Percentiles rank a stretch among this genome's conserved stretches.
phyloP scores from a whole-genome alignment of 305 asterid genomes.

The Coffea humblotiana region DNA sequence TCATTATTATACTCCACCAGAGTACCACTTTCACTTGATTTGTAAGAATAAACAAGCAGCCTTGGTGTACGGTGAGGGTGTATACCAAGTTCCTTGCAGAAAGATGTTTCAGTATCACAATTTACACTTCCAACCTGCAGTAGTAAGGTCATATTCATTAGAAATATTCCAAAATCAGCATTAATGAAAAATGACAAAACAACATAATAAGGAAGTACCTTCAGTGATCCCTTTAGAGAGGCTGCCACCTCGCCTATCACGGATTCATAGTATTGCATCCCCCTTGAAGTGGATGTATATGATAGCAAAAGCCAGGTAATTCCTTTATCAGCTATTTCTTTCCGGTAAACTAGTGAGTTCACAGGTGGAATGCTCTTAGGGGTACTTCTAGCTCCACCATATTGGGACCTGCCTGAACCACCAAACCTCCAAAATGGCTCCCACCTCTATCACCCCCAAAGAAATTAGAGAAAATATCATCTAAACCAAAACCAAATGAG shows the following conservation, averaged over 20 bases:
- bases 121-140: conserved; percentile 73
- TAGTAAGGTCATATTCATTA: conserved; percentile 9
- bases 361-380: conserved; percentile 52
- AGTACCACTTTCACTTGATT: conserved; percentile 53
- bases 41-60: conserved; percentile 60
- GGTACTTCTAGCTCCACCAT: conserved; percentile 37
- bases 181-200: not conserved
- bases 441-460: conserved; percentile 80
- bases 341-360: conserved; percentile 51
- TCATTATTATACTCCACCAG: conserved; percentile 74
- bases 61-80: conserved; percentile 61
- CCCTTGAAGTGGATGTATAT: conserved; percentile 51
- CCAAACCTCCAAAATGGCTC: conserved; percentile 70
- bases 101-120: conserved; percentile 66
- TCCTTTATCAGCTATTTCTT: conserved; percentile 72
- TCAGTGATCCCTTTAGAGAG: conserved; percentile 71
- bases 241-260: conserved; percentile 48
- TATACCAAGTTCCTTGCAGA: conserved; percentile 75
- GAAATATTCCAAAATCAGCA: conserved; percentile 11
- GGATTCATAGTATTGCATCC: conserved; percentile 58
- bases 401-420: conserved; percentile 59
- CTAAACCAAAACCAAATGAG: conserved; percentile 65
- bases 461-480: conserved; percentile 67
- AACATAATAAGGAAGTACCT: conserved; percentile 43
- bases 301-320: conserved; percentile 73